phyloP scores from a whole-genome alignment of 164 flowering plant genomes.

The Cinnamomum chago region DNA sequence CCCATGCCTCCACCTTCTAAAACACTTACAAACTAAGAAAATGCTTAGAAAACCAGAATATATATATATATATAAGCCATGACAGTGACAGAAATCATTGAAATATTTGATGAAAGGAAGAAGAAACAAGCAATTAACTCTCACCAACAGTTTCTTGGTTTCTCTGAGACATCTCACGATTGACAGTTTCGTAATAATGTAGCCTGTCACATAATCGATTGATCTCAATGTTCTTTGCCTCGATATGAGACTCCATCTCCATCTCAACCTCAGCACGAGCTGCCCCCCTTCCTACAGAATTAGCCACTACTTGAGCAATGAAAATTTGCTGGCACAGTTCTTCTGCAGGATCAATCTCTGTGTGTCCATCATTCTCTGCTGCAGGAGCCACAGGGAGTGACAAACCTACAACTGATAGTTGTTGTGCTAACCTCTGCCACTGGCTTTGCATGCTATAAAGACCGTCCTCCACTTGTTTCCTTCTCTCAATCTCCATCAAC shows the following conservation, averaged over 20 bases:
- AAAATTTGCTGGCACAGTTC: slow-evolving; percentile 28
- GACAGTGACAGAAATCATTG: too few relatives aligned
- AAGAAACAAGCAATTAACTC: not conserved
- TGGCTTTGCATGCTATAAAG: slow-evolving; percentile 23
- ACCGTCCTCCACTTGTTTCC: slow-evolving; percentile 38
- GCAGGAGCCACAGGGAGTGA: slow-evolving; percentile 21
- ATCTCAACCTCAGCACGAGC: slow-evolving; percentile 37
- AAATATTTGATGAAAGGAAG: not conserved
- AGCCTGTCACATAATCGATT: slow-evolving; percentile 33
- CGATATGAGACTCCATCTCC: slow-evolving; percentile 25
- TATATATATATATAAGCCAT: too few relatives aligned
- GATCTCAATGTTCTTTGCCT: slow-evolving; percentile 39
- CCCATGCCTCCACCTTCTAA: too few relatives aligned
- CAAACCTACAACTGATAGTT: slow-evolving; percentile 24
- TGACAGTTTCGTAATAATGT: slow-evolving; percentile 41
- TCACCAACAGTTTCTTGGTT: slow-evolving; percentile 40
- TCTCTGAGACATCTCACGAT: slow-evolving; percentile 47
- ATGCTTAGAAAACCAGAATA: too few relatives aligned
- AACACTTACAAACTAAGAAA: too few relatives aligned
- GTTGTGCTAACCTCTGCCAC: slow-evolving; percentile 30
- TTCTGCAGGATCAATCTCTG: slow-evolving; percentile 11
- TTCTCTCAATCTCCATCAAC: slow-evolving; percentile 37
- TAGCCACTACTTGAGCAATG: slow-evolving; percentile 35
- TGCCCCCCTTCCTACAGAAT: slow-evolving; percentile 31
- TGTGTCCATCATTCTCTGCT: slow-evolving; percentile 1